A percentile compares a stretch with the other conserved stretches of the same genome.
These are phyloP conservation scores for Backusella mclennaniae DNA, from an alignment of 192 early-diverging fungal genomes.

Conservation along the genomic window DNA sequence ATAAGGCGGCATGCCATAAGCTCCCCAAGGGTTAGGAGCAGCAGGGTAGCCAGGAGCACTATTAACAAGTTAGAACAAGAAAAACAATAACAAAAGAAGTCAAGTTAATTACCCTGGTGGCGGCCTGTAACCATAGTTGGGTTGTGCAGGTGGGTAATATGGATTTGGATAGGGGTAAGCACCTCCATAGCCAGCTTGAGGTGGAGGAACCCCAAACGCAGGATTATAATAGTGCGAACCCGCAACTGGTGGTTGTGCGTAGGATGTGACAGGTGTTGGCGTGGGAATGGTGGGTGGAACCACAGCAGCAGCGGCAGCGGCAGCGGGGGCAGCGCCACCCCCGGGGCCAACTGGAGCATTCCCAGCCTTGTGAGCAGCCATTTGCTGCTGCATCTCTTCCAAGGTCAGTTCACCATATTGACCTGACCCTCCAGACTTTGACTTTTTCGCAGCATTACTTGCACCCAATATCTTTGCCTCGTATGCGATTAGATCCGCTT, in stretches of 20 bases:
- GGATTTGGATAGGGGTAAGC: neutral
- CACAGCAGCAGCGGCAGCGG: slow-evolving; percentile 25
- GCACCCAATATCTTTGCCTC: slow-evolving; percentile 41
- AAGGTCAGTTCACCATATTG: slow-evolving; percentile 37
- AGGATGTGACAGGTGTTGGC: slow-evolving; percentile 8
- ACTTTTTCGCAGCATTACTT: slow-evolving; percentile 42
- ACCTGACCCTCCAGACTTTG: slow-evolving; percentile 35
- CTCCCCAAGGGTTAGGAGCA: neutral
- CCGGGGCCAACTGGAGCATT: neutral
- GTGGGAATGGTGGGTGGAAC: slow-evolving; percentile 21
- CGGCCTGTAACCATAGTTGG: neutral
- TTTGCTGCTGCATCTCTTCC: slow-evolving; percentile 40
- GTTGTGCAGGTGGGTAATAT: slow-evolving; percentile 8
- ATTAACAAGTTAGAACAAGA: neutral
- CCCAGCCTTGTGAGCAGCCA: slow-evolving; percentile 46
- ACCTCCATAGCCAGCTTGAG: slow-evolving; percentile 3
- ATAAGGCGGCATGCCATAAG: neutral
- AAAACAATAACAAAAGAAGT: neutral
- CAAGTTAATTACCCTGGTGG: slow-evolving; percentile 6
- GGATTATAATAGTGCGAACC: neutral
- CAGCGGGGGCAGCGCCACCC: neutral
- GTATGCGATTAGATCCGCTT: slow-evolving; percentile 72
- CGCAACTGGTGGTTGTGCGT: neutral
- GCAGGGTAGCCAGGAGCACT: neutral
- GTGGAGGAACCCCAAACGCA: neutral